Evolutionary conservation across 2,329 filamentous ascomycete genomes (phyloP), one percentile per base, ranked within the genome.

Genomic region (Dothideomycetes sp.): DNA sequence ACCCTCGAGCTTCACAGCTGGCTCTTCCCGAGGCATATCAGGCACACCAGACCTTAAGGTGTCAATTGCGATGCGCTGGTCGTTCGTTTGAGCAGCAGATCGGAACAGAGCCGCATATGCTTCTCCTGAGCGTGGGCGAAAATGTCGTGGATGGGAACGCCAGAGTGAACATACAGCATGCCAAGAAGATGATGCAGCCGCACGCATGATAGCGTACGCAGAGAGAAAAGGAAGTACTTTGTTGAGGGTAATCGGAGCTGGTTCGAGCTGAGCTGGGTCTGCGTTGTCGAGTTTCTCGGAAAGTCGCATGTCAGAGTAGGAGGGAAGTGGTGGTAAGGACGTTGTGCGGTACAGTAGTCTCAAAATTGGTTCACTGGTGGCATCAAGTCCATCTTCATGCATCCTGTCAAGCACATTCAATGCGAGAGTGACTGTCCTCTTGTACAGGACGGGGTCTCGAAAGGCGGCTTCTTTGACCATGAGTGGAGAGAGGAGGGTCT

Each of bases 91-190:
- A 1, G 70, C 67, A 38, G 77, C 64, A 19, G 63, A 52, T 11
- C 55, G 47, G 51, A 75, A 80, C 18, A 77, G 59, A 24, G 69
- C 59, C 3, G 60, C 55, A 51, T 84, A 84, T 46, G 80, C 63
- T 12, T 54, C 52, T n/a, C 61, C 51, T 0, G 70, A 68, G 15
- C 79, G 72, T 1, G 63, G 49, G 7, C 57, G 52, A 30, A 66
- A 58, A 47, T 70, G 68, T 31, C 70, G 63, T 11, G 77, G 59
- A 3, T 74, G 67, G 41, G 68, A 64, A 40, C 69, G 68, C 66
- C 79, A 84, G 8, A 68, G 52, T 15, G 73, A 64, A 77, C 75
- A 81, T 50, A 83, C 75, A 4, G 63, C 61, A 12, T 66, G 54
- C 67, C 75, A 79, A 16, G 30, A 10, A 19, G 34, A 33, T 7